Percentiles rank a stretch among this genome's conserved stretches.
phyloP scores from a whole-genome alignment of 345 rosid genomes.

The Camelina laxa region DNA sequence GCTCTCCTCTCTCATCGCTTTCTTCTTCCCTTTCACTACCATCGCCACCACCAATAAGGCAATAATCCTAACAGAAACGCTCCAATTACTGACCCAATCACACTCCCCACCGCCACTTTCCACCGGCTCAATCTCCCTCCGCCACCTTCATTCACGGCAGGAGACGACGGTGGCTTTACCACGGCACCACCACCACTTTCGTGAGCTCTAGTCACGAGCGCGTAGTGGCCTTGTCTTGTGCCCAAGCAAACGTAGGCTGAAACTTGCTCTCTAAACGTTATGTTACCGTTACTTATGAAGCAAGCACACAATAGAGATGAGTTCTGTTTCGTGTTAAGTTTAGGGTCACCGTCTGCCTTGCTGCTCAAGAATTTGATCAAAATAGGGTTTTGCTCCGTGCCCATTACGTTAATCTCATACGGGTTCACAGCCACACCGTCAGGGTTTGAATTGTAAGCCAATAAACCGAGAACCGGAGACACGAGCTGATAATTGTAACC shows the following conservation, averaged over 20 bases:
- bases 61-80: slow-evolving; percentile 43
- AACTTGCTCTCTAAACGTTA: slow-evolving; percentile 41
- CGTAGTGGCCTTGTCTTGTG: slow-evolving; percentile 45
- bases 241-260: slow-evolving; percentile 42
- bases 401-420: slow-evolving; percentile 37
- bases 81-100: slow-evolving; percentile 44
- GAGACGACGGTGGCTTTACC: slow-evolving; percentile 23
- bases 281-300: slow-evolving; percentile 43
- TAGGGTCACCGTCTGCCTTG: slow-evolving; percentile 10
- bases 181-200: background rate
- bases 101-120: slow-evolving; percentile 49
- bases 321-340: slow-evolving; percentile 19
- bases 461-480: slow-evolving; percentile 46
- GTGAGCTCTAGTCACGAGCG: slow-evolving; percentile 31
- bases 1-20: slow-evolving; percentile 50
- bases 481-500: slow-evolving; percentile 39
- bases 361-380: slow-evolving; percentile 37
- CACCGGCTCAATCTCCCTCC: slow-evolving; percentile 42
- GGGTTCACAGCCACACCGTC: slow-evolving; percentile 46
- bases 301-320: slow-evolving; percentile 45
- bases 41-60: slow-evolving; percentile 50
- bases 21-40: slow-evolving; percentile 49
- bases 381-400: slow-evolving; percentile 40
- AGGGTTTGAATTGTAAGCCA: slow-evolving; percentile 48
- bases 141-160: slow-evolving; percentile 15